Base-by-base conservation (phyloP, 1,284 basidiomycete species). In the Cutaneotrichosporon dermatis region DNA sequence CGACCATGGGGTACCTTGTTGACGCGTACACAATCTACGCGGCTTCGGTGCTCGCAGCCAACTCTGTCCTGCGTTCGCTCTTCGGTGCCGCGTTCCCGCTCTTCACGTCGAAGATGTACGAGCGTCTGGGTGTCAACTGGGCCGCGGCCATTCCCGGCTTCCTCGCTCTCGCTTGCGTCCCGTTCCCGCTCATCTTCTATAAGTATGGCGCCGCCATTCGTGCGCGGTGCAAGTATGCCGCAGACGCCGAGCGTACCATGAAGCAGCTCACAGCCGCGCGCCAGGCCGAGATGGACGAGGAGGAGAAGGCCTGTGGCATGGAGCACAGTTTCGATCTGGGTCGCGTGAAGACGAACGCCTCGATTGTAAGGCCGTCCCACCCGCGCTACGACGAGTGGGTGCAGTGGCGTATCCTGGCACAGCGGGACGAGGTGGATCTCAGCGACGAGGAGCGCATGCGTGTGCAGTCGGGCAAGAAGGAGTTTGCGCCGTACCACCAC, bases 1-100 rank as follows among this genome's bases (percentile, higher is more conserved):
- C 61, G 7, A 50, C 43, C 9, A 45, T 36, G 40, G 59, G 55
- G 35, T 88, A 88, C 76, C 78, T 87, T 54, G 85, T 87, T 81
- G 85, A 86, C 65, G 76, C 82, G 2, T 87, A 86, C 72, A 78
- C 69, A 10, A 58, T 59, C 60, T 63, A 71, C 65, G 51, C 62
- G 7, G 85, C 86, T 0, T 85, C 83, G 58, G 85, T 85, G 8
- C 80, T 86, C 35, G 86, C 87, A 0, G 83, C 86, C 44, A 86
- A 85, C 16, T 83, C 87, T 33, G 82, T 89, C 41, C 69, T 87
- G 33, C 83, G 87, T 45, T 86, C 83, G 1, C 76, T 82, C 2
- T 82, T 85, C 58, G 87, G 85, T 11, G 84, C 61, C 13, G 64
- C 62, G 0, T 85, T 86, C 70, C 85, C 85, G 4, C 74, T 86